Evolutionary conservation across 768 basidiomycete genomes (phyloP).

Genomic region (Omphalotus guepiniiformis): DNA sequence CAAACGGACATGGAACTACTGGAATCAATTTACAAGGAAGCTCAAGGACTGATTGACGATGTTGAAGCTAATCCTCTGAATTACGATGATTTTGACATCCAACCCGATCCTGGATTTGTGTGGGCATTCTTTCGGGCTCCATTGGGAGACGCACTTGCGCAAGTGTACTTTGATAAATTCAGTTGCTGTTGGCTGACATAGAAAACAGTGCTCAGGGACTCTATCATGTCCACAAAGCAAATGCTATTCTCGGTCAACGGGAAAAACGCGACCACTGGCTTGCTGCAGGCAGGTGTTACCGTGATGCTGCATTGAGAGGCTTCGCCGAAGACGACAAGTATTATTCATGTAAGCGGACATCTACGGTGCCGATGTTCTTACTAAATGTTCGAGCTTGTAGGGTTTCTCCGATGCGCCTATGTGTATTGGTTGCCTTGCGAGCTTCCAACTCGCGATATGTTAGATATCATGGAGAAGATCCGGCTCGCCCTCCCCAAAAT

Average conservation of each 20-base stretch:
- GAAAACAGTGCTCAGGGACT: slow-evolving; percentile 24
- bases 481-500: slow-evolving; percentile 18
- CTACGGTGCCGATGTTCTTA: background rate
- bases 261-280: slow-evolving; percentile 14
- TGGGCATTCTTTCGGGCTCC: slow-evolving; percentile 35
- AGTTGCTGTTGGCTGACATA: slow-evolving; percentile 13
- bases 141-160: slow-evolving; percentile 33
- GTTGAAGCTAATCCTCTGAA: slow-evolving; percentile 22
- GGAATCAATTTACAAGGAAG: slow-evolving; percentile 27
- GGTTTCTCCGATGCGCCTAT: background rate
- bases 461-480: slow-evolving; percentile 20
- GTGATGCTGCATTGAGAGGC: slow-evolving; percentile 23
- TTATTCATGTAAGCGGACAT: slow-evolving; percentile 18
- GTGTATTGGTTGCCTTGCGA: slow-evolving; percentile 8
- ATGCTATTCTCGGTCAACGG: slow-evolving; percentile 15
- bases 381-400: background rate
- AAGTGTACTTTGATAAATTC: slow-evolving; percentile 11
- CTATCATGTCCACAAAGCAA: slow-evolving; percentile 15
- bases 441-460: background rate
- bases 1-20: slow-evolving; percentile 11
- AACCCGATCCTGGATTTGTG: slow-evolving; percentile 23
- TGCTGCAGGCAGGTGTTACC: slow-evolving; percentile 26
- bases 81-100: slow-evolving; percentile 5
- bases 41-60: slow-evolving; percentile 28
- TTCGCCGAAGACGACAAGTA: slow-evolving; percentile 37